Base-by-base conservation (phyloP, 768 basidiomycete species). In the Tubosaeta sp. region DNA sequence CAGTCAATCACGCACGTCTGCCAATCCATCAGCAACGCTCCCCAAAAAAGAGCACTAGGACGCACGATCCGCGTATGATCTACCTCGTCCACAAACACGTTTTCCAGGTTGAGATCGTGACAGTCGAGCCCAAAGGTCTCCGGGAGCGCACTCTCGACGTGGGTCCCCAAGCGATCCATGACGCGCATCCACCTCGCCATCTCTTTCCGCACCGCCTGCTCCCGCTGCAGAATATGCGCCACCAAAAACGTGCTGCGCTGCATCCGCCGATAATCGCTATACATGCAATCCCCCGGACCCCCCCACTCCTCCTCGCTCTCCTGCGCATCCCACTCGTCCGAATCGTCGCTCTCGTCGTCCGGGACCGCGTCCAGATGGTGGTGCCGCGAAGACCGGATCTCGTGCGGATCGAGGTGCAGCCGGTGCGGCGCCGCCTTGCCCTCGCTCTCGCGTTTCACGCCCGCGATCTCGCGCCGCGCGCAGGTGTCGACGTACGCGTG, bases 1-100 rank as follows among this genome's bases (percentile, higher is more conserved):
- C 88, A 91, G 60, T 93, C 91, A 38, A 93, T 92, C 52, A 93
- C 80, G 61, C 88, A 88, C 1, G 88, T 88, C 91, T 93, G 61
- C 10, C 50, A 3, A 6, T 19, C 6, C 46, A 27, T 55, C 13
- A 50, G 53, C 25, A 1, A 31, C 22, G 55, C 47, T 6, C 19
- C 19, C 19, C 32, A n/a, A 17, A 46, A 19, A 26, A 29, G 34
- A 37, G 8, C 5, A 9, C 29, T 5, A 46, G 1, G 34, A 76
- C 90, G 60, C 59, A 92, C 90, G 42, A 92, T 86, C 56, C 77
- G 81, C 0, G 85, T 78, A 50, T 76, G 75, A 60, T 91, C 85
- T 3, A 76, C 58, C 33, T 75, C 76, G 64, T 91, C 87, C 17
- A 93, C 90, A 56, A 93, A 92, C 9, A 92, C 72, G 62, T 92